Evolutionary conservation across 305 asterid species (phyloP), one percentile per base, ranked within the genome.

Genomic region (Fraxinus baroniana): DNA sequence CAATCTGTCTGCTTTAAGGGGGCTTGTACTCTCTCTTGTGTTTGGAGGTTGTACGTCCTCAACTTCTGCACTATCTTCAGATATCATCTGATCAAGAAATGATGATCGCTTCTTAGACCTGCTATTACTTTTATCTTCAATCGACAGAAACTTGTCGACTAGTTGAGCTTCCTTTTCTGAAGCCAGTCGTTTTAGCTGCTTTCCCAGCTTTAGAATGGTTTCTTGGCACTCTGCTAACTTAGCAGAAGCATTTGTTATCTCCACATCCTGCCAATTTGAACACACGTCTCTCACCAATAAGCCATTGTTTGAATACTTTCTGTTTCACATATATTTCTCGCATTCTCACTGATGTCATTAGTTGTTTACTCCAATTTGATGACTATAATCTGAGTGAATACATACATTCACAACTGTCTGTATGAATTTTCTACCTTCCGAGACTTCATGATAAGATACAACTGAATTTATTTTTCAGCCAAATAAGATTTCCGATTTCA

Each of bases 171-270:
- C 93, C 77, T 83, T 89, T 7, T 90, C 84, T n/a, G 93, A 84
- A 41, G 92, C 88, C 77, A 91, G 76, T 83, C 95, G 84, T 57
- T 93, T 91, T 26, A 94, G 89, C 86, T 95, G 97, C 81, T 84
- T 91, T 55, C 97, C 97, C 17, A 95, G 94, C 79, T 89, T 90
- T 80, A 92, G 60, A 71, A 95, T 93, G 76, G 95, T 89, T 76
- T 92, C 91, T 87, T 95, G 97, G 39, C 97, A 94, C 88, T 92
- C 95, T 2, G 95, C 95, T 79, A 95, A 79, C 90, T 89, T 94
- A n/a, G 82, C 90, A 1, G 99, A 91, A 30, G 98, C 98, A 76
- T 90, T 88, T 15, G 89, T 88, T 36, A 92, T 94, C 87, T 94
- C 97, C 95, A 91, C 74, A 0, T 93, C 97, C 99, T 95, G 92